These are phyloP conservation scores for Cladophialophora chaetospira DNA, from an alignment of 2,329 filamentous ascomycete genomes.

Conservation along the genomic window DNA sequence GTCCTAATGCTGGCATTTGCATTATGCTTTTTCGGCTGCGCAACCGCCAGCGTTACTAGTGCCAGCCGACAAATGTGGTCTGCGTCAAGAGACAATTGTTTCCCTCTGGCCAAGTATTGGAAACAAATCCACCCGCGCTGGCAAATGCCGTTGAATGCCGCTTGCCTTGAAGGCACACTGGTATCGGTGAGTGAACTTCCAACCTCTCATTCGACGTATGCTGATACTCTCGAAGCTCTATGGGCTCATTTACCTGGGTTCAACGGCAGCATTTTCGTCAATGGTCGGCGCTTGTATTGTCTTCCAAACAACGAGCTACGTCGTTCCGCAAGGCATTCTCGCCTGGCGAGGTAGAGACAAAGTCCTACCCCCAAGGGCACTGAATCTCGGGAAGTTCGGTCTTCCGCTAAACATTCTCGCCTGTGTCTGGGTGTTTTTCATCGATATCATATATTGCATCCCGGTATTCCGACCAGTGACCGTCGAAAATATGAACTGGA, in stretches of 20 bases:
- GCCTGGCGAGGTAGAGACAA: slow-evolving; percentile 47
- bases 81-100: slow-evolving; percentile 54
- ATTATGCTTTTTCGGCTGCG: slow-evolving; percentile 22
- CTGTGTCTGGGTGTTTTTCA: slow-evolving; percentile 34
- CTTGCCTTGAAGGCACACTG: slow-evolving; percentile 42
- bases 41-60: slow-evolving; percentile 16
- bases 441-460: slow-evolving; percentile 37
- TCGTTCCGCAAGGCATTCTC: slow-evolving; percentile 49
- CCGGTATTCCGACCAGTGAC: slow-evolving; percentile 32
- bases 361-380: slow-evolving; percentile 46
- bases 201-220: slow-evolving; percentile 31
- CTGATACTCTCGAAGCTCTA: slow-evolving; percentile 46
- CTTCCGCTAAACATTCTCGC: slow-evolving; percentile 41
- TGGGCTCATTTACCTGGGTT: slow-evolving; percentile 55
- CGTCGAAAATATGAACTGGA: slow-evolving; percentile 21
- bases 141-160: slow-evolving; percentile 50
- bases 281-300: slow-evolving; percentile 48
- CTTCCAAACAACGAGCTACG: slow-evolving; percentile 46
- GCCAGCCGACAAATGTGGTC: slow-evolving; percentile 43
- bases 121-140: slow-evolving; percentile 17
- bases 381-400: slow-evolving; percentile 49
- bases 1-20: slow-evolving; percentile 52
- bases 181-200: slow-evolving; percentile 1
- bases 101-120: slow-evolving; percentile 46
- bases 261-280: slow-evolving; percentile 46